These are phyloP conservation scores for Pseudogymnoascus destructans DNA, from an alignment of 2,329 filamentous ascomycete genomes.

Conservation along the genomic window DNA sequence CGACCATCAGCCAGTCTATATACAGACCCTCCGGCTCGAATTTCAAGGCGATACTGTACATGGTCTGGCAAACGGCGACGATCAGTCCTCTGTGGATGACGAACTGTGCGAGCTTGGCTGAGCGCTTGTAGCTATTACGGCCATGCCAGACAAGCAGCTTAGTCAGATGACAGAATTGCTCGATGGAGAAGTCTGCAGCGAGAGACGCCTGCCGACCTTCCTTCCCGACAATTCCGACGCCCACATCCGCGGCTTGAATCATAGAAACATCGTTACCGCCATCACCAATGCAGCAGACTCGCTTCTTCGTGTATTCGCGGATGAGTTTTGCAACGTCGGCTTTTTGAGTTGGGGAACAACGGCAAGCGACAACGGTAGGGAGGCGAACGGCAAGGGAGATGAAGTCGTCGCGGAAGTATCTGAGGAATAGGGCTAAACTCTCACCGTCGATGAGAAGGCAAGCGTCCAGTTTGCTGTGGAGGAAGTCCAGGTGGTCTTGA, in stretches of 20 bases:
- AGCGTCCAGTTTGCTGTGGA: constrained; percentile 73
- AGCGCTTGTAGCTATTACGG: constrained; percentile 91
- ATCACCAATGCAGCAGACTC: constrained; percentile 94
- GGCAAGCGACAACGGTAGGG: constrained; percentile 87
- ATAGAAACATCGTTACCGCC: constrained; percentile 97
- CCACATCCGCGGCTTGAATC: constrained; percentile 97
- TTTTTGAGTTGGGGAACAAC: constrained; percentile 94
- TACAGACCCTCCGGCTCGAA: constrained; percentile 94
- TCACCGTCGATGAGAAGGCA: constrained; percentile 93
- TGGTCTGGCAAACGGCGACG: constrained; percentile 89
- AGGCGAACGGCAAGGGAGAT: constrained; percentile 77
- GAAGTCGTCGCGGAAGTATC: constrained; percentile 71
- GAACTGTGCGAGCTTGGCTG: constrained; percentile 90
- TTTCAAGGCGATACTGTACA: constrained; percentile 85
- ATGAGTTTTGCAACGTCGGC: constrained; percentile 87
- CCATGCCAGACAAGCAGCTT: constrained; percentile 99
- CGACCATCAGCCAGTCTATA: constrained; percentile 91
- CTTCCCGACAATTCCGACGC: constrained; percentile 95
- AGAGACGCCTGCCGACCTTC: constrained; percentile 90
- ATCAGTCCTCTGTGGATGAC: constrained; percentile 96
- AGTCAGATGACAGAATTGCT: constrained; percentile 86
- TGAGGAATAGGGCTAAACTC: constrained; percentile 70
- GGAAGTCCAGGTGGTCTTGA: constrained; percentile 76
- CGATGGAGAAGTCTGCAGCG: constrained; percentile 92
- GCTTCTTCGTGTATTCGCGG: constrained; percentile 81